These are phyloP conservation scores for Melaleuca alternifolia DNA, from an alignment of 345 rosid genomes.

Conservation along the genomic window DNA sequence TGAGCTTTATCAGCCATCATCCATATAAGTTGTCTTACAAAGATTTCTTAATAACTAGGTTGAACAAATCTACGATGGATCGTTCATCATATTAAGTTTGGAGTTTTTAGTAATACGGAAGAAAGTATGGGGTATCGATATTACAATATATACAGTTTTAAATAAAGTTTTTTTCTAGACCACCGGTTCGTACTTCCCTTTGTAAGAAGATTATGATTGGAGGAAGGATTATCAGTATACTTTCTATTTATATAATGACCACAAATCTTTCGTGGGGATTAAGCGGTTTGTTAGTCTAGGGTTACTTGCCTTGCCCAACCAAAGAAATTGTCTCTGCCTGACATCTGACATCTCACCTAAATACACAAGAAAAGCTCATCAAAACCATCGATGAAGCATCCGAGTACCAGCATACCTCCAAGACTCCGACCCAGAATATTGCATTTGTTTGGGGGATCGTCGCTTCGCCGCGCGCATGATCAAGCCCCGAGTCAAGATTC, in stretches of 20 bases:
- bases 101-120: background rate
- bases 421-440: background rate
- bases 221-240: background rate
- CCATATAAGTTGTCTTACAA: background rate
- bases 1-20: too few relatives aligned
- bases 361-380: background rate
- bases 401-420: background rate
- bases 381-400: background rate
- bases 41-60: fast-evolving
- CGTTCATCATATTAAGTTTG: too few relatives aligned
- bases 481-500: background rate
- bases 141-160: too few relatives aligned
- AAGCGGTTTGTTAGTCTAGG: fast-evolving
- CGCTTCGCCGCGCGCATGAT: background rate
- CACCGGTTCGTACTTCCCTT: background rate
- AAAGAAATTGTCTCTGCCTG: background rate
- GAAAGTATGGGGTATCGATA: too few relatives aligned
- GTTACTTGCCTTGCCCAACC: background rate
- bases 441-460: background rate
- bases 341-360: background rate
- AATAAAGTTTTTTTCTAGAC: too few relatives aligned
- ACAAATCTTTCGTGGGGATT: background rate
- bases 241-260: background rate
- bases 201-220: background rate
- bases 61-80: too few relatives aligned